Base-by-base conservation (phyloP, 2,329 filamentous ascomycete genomes). In the Colletotrichum lentis region DNA sequence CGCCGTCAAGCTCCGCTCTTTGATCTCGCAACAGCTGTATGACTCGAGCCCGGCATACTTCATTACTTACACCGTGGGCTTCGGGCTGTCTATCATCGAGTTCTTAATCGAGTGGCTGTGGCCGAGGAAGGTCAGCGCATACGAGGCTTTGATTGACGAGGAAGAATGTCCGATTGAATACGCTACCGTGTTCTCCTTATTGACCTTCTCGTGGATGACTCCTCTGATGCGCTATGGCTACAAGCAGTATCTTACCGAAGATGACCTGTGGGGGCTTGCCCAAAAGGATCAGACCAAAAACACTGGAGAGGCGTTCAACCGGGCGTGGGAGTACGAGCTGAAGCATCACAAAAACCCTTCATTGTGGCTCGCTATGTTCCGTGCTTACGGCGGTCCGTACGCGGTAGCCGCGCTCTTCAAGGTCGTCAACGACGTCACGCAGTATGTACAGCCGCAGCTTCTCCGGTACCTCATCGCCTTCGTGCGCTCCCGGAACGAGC, bases 171-270 rank as follows among this genome's bases (percentile, higher is more conserved):
- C 91, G 0, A 89, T 92, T 70, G 94, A 98, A 79, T 97, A 97
- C 77, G 94, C 96, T 14, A 94, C 95, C 69, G 85, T 98, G 60
- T 99, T 99, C 80, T 97, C 95, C 4, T 88, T 92, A 58, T 85
- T 99, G 53, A 97, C 95, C 0, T 99, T 99, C 78, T 90, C 91
- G 62, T 99, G 96, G 96, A 97, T 99, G 95, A 98, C 96, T 0
- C 94, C 96, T 0, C 82, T 99, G 87, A 99, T 99, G 96, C 94
- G 90, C 76, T 91, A 91, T 76, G 96, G 96, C 1, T 98, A 99
- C 82, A 92, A 91, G 75, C 88, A 94, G 67, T 99, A 89, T 77
- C 84, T 99, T 70, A 97, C 94, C 1, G 94, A 98, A 77, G 93
- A 97, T 71, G 95, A 99, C 78, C 85, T 99, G 27, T 99, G 96